Evolutionary conservation across 345 rosid species (phyloP), one percentile per base, ranked within the genome.

Genomic region (Eucalyptus brandiana): DNA sequence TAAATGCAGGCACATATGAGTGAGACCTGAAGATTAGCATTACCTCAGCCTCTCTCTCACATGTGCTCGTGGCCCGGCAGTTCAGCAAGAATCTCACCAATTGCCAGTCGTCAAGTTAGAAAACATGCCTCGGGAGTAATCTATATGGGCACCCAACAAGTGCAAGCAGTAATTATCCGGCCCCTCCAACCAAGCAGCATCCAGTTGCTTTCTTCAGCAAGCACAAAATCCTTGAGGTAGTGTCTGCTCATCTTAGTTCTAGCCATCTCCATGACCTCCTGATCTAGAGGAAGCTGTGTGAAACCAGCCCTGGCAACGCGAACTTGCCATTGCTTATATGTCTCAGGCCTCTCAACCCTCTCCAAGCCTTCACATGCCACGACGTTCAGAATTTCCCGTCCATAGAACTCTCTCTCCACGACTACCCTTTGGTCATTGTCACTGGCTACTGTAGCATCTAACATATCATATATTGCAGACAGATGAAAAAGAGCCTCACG

Each of bases 101-200:
- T 40, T 76, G 83, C 47, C 83, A 58, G n/a, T 86, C 5, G 6
- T 30, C 88, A 53, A 21, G 65, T 37, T 37, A 87, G 48, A 44
- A 45, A 58, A 16, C 45, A 42, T 72, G 18, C 8, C n/a, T 90
- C 4, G 9, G 72, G 53, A 7, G 11, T 32, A 13, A 53, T 56
- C 90, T 91, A 91, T 72, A 90, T 91, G 87, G 99, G 95, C 72
- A 94, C 90, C 99, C 99, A 97, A 90, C 95, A 93, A 40, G 96
- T 92, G n/a, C 95, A 91, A 89, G 96, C 98, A 89, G 53, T 90
- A 8, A 95, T 58, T 86, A 95, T 96, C 58, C 98, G 91, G 80
- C 99, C 99, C 93, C 96, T 97, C 99, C 99, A 97, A 83, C 99
- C 99, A 92, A 93, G 95, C 90, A 97, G 91, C 94, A 97, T 92